Evolutionary conservation across 441 rosid genomes (phyloP).

Genomic region (Pelargonium myrrhifolium): DNA sequence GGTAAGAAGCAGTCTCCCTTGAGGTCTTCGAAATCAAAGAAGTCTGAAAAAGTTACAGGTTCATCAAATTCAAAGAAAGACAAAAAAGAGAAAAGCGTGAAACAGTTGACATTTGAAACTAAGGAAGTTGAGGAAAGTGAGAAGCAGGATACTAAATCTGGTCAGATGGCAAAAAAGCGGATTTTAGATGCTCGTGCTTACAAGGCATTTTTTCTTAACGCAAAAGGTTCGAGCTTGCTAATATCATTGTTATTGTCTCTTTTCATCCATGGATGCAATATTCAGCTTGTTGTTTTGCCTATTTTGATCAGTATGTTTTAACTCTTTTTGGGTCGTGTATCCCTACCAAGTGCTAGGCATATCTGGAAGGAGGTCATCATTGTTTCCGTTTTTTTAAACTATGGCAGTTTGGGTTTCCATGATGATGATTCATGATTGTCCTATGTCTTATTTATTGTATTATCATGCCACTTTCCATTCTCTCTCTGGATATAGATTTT

Average conservation of each 20-base stretch:
- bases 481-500: background rate
- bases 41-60: slow-evolving; percentile 25
- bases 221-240: slow-evolving; percentile 22
- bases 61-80: slow-evolving; percentile 27
- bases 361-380: slow-evolving; percentile 5
- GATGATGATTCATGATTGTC: too few species aligned
- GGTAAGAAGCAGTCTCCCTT: slow-evolving; percentile 36
- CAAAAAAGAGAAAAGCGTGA: slow-evolving; percentile 31
- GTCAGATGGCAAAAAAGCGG: slow-evolving; percentile 18
- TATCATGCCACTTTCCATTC: too few species aligned
- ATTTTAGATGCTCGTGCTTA: slow-evolving; percentile 34
- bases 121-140: slow-evolving; percentile 24
- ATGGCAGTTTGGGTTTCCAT: too few species aligned
- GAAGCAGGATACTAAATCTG: slow-evolving; percentile 11
- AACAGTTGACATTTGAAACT: slow-evolving; percentile 32
- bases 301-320: background rate
- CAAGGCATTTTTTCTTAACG: slow-evolving; percentile 30
- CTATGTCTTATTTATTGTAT: too few species aligned
- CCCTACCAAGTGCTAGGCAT: background rate
- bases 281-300: background rate
- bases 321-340: background rate
- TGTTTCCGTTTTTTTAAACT: slow-evolving; percentile 1
- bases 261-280: background rate
- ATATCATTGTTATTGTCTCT: background rate
- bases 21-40: slow-evolving; percentile 34